Evolutionary conservation across 2,329 filamentous ascomycete species (phyloP), one percentile per base, ranked within the genome.

Genomic region (Colletotrichum orchidophilum): DNA sequence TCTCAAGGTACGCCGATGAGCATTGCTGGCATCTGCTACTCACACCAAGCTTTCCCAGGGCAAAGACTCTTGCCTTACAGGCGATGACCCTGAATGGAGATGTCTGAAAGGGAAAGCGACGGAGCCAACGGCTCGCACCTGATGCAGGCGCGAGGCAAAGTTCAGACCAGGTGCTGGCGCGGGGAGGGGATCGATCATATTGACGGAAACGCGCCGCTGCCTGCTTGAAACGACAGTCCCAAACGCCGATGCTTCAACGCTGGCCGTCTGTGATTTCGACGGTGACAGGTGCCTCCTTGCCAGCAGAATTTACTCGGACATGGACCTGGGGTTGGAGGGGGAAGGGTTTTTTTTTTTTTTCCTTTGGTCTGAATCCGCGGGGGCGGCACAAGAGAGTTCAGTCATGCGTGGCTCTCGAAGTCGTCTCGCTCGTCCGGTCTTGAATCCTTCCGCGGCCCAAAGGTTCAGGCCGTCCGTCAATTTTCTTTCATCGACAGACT

Each of bases 211-310:
- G 39, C 31, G 35, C 52, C 52, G 31, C 24, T 35, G 57, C 68
- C 68, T 68, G 68, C 58, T 71, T 66, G 68, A 71, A 71, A 71
- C 68, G 55, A 58, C 39, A 15, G 53, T 71, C 63, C 52, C 68
- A 62, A 53, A 62, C 62, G 55, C 63, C 50, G 57, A 70, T 42
- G 63, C 55, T 67, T 66, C 68, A 46, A 57, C 8, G 21, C 4
- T 5, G 11, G 21, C 24, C 5, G 8, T 15, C 6, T 13, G 31
- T 21, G 24, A 8, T 46, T 50, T 31, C 33, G 11, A 7, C 4
- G 18, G 15, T 31, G 58, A 33, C 27, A 60, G 27, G 42, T 31
- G 35, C 26, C 26, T 18, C 27, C 39, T 21, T 12, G 33, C 12
- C 26, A 49, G 26, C 6, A 21, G 29, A 29, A 11, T 13, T n/a